Evolutionary conservation across 2,329 filamentous ascomycete species (phyloP).

Genomic region (Fusarium gaditjirri): DNA sequence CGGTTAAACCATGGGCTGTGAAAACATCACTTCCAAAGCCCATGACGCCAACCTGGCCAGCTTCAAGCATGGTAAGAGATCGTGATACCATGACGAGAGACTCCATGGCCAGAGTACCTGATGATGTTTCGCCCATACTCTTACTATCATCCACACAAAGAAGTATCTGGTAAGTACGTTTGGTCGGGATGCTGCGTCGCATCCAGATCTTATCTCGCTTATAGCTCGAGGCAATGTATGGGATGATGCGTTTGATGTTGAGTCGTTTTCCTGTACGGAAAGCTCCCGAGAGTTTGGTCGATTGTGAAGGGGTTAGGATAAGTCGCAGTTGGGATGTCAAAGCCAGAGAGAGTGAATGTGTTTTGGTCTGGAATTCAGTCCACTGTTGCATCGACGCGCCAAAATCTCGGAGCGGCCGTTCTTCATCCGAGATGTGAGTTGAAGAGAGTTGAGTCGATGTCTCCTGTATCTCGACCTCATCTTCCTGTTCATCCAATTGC

Average conservation of each 20-base stretch:
- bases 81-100: slow-evolving; percentile 92
- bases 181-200: slow-evolving; percentile 89
- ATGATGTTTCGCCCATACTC: slow-evolving; percentile 86
- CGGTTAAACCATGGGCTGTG: slow-evolving; percentile 86
- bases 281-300: slow-evolving; percentile 94
- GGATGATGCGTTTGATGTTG: slow-evolving; percentile 99
- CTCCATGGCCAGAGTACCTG: slow-evolving; percentile 86
- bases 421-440: slow-evolving; percentile 72
- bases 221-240: slow-evolving; percentile 97
- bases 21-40: slow-evolving; percentile 88
- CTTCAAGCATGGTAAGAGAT: slow-evolving; percentile 90
- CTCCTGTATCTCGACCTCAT: slow-evolving; percentile 60
- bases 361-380: slow-evolving; percentile 84
- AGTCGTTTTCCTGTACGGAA: slow-evolving; percentile 98
- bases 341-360: slow-evolving; percentile 85
- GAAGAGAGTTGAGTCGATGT: slow-evolving; percentile 73
- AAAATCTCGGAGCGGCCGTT: slow-evolving; percentile 59
- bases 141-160: slow-evolving; percentile 96
- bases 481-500: slow-evolving; percentile 59
- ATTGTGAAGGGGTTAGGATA: slow-evolving; percentile 92
- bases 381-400: slow-evolving; percentile 77
- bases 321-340: slow-evolving; percentile 95
- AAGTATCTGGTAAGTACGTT: slow-evolving; percentile 96
- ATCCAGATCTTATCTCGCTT: slow-evolving; percentile 99
- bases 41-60: slow-evolving; percentile 89